A percentile compares a stretch with the other conserved stretches of the same genome.
Evolutionary conservation across 1,139 yeast genomes (phyloP).

Genomic region (Suhomyces maxii): DNA sequence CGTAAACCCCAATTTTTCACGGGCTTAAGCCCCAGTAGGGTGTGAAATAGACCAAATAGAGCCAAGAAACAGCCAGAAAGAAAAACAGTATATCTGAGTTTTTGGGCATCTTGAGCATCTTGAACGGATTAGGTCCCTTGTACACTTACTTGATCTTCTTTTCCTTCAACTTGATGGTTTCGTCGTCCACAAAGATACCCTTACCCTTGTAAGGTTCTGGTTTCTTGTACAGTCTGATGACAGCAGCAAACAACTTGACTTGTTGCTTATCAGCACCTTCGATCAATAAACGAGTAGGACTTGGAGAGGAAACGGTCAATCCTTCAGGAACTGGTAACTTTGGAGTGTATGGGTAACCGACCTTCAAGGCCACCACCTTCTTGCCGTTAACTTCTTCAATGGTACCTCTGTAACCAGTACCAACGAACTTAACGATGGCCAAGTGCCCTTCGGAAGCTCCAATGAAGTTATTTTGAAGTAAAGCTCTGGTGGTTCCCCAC

Average conservation of each 20-base stretch:
- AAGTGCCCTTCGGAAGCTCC: conserved; percentile 95
- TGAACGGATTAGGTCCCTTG: background rate
- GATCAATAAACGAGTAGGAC: conserved; percentile 82
- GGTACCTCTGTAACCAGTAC: conserved; percentile 94
- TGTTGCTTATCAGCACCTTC: conserved; percentile 90
- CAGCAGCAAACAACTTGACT: conserved; percentile 86
- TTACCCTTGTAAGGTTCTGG: conserved; percentile 99
- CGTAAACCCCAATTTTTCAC: no score
- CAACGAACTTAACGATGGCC: conserved; percentile 84
- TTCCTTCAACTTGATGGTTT: conserved; percentile 85
- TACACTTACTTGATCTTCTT: conserved; percentile 76
- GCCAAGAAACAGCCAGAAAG: no score
- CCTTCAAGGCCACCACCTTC: conserved; percentile 68
- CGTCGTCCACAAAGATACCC: conserved; percentile 91
- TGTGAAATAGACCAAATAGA: no score
- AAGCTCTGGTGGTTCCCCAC: conserved; percentile 94
- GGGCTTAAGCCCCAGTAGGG: no score
- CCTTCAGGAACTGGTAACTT: conserved; percentile 78
- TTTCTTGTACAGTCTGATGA: conserved; percentile 80
- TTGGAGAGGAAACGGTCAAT: conserved; percentile 71
- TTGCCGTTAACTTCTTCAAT: conserved; percentile 59
- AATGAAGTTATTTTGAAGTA: conserved; percentile 70
- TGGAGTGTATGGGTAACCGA: conserved; percentile 71
- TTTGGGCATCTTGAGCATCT: no score
- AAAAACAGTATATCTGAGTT: no score